Evolutionary conservation across 2,329 filamentous ascomycete genomes (phyloP).

Genomic region (Fonsecaea erecta): DNA sequence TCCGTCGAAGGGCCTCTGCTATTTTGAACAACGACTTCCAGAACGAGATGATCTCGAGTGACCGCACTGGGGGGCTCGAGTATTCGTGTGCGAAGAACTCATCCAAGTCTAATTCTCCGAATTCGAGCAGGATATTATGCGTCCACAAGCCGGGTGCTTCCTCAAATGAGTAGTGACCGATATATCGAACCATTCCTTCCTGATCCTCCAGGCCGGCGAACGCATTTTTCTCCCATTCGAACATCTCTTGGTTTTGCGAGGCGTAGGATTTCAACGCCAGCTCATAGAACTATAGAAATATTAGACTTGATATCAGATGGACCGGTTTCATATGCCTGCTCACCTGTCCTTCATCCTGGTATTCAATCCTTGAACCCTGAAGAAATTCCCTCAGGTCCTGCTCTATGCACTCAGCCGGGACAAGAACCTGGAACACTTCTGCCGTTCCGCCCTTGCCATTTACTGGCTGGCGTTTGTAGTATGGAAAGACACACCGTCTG

Average conservation of each 20-base stretch:
- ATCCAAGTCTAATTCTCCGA: conserved; percentile 8
- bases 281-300: not conserved
- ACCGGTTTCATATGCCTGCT: not conserved
- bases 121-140: conserved; percentile 8
- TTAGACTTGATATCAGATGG: not conserved
- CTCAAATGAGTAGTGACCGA: not conserved
- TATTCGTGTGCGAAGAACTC: conserved; percentile 2
- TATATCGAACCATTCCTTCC: conserved; percentile 6
- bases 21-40: conserved; percentile 1
- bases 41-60: not conserved
- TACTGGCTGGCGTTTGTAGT: conserved; percentile 33
- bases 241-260: not conserved
- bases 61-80: not conserved
- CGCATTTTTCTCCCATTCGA: not conserved
- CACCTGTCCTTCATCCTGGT: not conserved
- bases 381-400: not conserved
- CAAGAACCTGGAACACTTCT: conserved; percentile 35
- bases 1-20: not conserved
- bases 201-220: not conserved
- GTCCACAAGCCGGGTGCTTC: not conserved
- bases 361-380: not conserved
- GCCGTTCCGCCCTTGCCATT: conserved; percentile 41
- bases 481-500: conserved; percentile 36
- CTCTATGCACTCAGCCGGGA: not conserved
- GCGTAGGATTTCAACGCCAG: conserved; percentile 1